Conservation (phyloP, 176 grass and related monocot species). For the Secale cereale region DNA sequence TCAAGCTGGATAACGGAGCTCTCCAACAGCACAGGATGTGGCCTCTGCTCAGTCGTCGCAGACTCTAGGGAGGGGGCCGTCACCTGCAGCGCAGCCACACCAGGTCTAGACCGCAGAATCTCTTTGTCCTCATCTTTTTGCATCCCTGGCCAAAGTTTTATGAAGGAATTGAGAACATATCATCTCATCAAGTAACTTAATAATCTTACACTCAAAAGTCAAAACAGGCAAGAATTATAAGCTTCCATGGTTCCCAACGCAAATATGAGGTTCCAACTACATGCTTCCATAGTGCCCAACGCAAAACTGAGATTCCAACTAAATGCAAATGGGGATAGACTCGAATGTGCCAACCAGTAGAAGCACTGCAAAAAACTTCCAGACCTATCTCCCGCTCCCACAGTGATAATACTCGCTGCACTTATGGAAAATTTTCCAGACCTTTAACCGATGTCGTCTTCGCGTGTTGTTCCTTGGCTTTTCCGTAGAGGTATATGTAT, state of each 20-base stretch:
- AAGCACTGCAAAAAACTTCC: background rate
- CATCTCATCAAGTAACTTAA: background rate
- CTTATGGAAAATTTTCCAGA: too few relatives aligned
- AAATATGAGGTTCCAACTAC: background rate
- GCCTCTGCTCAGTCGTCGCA: background rate
- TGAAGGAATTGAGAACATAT: background rate
- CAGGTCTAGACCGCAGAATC: background rate
- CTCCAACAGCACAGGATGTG: background rate
- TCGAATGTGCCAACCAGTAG: background rate
- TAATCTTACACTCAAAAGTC: background rate
- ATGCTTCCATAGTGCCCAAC: background rate
- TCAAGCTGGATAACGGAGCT: background rate
- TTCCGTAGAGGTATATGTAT: constrained; percentile 14
- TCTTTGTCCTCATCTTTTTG: background rate
- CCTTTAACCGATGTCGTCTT: background rate
- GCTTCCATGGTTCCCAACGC: background rate
- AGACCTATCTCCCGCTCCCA: background rate
- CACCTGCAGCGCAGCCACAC: background rate
- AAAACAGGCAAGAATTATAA: background rate
- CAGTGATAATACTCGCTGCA: background rate
- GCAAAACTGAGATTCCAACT: background rate
- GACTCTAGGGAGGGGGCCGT: too few relatives aligned
- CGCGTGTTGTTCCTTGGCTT: background rate
- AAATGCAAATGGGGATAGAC: background rate
- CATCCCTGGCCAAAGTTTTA: background rate